Evolutionary conservation across 495 filamentous ascomycete species (phyloP).

Genomic region (Talaromyces proteolyticus): DNA sequence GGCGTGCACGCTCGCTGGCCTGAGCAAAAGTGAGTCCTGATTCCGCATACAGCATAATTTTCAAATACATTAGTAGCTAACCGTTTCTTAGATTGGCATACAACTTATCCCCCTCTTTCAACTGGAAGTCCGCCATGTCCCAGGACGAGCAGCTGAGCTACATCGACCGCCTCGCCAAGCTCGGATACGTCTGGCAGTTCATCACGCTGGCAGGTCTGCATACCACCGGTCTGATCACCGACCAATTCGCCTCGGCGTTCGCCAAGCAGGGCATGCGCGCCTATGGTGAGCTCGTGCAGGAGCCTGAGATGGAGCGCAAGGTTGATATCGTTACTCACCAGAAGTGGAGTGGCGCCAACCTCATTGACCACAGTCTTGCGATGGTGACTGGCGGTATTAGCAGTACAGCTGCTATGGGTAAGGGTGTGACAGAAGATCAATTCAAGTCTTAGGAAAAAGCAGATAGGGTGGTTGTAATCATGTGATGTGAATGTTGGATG

Average conservation of each 20-base stretch:
- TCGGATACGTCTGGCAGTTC: constrained; percentile 99
- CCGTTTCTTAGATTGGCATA: constrained; percentile 65
- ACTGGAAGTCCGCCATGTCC: constrained; percentile 98
- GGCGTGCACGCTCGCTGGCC: constrained; percentile 94
- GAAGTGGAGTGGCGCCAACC: constrained; percentile 95
- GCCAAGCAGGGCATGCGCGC: constrained; percentile 83
- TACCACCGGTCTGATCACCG: constrained; percentile 84
- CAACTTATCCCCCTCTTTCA: constrained; percentile 97
- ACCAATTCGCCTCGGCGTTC: constrained; percentile 84
- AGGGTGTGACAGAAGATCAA: constrained; percentile 97
- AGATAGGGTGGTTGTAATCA: constrained; percentile 2
- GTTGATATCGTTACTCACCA: constrained; percentile 97
- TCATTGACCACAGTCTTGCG: constrained; percentile 89
- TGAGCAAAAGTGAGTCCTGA: constrained; percentile 77
- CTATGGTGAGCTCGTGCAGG: constrained; percentile 93
- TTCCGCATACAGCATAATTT: neutral
- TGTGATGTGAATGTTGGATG: too few species aligned
- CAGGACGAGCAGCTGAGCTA: constrained; percentile 93
- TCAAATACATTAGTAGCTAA: neutral
- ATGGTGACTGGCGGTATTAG: constrained; percentile 95
- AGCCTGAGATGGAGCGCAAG: constrained; percentile 86
- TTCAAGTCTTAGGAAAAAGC: constrained; percentile 47
- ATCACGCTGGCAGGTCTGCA: constrained; percentile 98
- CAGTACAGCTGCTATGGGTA: constrained; percentile 90
- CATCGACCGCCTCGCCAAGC: constrained; percentile 76